These are phyloP conservation scores for Aureobasidium melanogenum DNA, from an alignment of 2,329 filamentous ascomycete species.

Conservation along the genomic window DNA sequence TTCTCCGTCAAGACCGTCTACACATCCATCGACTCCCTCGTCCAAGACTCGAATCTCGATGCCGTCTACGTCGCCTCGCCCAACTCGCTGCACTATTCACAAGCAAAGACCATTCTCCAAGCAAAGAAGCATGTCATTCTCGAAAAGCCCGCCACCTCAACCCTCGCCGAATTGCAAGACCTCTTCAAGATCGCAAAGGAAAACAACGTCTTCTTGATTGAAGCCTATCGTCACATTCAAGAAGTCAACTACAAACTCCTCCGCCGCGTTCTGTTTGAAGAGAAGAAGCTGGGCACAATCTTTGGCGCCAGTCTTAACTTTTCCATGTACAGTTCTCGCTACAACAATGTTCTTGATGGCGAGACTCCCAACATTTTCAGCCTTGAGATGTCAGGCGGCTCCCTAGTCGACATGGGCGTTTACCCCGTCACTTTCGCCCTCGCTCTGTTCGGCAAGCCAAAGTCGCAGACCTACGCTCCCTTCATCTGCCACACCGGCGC, in stretches of 20 bases:
- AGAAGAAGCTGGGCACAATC: conserved; percentile 32
- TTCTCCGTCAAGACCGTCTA: conserved; percentile 29
- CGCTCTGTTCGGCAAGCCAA: conserved; percentile 38
- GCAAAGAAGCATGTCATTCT: conserved; percentile 41
- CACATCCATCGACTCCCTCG: conserved; percentile 32
- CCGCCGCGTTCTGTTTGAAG: conserved; percentile 26
- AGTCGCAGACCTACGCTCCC: conserved; percentile 33
- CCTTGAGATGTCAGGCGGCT: conserved; percentile 38
- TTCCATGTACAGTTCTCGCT: conserved; percentile 37
- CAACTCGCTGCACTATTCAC: conserved; percentile 39
- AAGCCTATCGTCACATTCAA: conserved; percentile 43
- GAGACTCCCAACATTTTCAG: conserved; percentile 42
- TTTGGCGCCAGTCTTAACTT: conserved; percentile 38
- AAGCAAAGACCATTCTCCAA: conserved; percentile 34
- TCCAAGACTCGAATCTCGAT: conserved; percentile 29
- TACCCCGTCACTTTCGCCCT: conserved; percentile 41
- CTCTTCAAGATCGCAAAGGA: conserved; percentile 34
- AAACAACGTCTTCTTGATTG: conserved; percentile 36
- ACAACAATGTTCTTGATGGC: conserved; percentile 38
- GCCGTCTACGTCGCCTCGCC: conserved; percentile 42
- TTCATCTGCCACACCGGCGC: conserved; percentile 36
- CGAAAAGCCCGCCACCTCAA: conserved; percentile 42
- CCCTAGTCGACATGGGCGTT: conserved; percentile 40
- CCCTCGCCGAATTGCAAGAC: conserved; percentile 32
- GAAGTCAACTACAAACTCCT: conserved; percentile 41